Conservation (phyloP, 352 stramenopile genomes). For the Poterioochromonas sp. region DNA sequence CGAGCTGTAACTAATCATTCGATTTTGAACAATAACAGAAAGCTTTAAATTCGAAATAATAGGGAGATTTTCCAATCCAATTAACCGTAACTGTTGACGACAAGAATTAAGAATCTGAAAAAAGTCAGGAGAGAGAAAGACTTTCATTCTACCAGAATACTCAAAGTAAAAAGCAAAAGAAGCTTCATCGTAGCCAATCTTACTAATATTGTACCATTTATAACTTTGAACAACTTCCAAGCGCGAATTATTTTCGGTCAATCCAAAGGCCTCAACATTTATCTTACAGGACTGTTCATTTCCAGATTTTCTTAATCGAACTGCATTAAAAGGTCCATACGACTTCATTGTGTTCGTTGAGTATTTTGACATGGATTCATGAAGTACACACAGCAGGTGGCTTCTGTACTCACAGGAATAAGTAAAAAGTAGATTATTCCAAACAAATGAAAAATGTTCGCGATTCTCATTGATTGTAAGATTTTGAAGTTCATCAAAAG, state of each 20-base stretch:
- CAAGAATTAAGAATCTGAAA: background rate
- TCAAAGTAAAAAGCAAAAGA: background rate
- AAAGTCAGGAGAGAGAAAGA: background rate
- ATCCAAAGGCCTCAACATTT: background rate
- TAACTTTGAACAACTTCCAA: background rate
- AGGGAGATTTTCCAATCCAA: background rate
- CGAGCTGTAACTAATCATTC: background rate
- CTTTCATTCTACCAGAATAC: slow-evolving; percentile 16
- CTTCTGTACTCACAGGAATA: background rate
- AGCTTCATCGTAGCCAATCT: background rate
- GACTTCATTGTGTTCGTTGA: background rate
- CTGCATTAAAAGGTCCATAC: background rate
- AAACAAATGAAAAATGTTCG: slow-evolving; percentile 9
- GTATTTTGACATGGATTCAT: background rate
- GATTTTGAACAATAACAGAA: background rate
- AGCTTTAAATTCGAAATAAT: background rate
- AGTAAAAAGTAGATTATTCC: background rate
- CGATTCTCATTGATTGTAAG: background rate
- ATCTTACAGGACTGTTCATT: background rate
- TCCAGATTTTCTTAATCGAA: slow-evolving; percentile 7
- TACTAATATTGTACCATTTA: slow-evolving; percentile 17
- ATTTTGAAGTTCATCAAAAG: background rate
- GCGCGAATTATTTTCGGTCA: background rate
- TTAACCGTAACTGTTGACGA: background rate
- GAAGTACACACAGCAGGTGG: slow-evolving; percentile 7